phyloP scores from a whole-genome alignment of 2,329 filamentous ascomycete species.

The Botryotinia calthae region DNA sequence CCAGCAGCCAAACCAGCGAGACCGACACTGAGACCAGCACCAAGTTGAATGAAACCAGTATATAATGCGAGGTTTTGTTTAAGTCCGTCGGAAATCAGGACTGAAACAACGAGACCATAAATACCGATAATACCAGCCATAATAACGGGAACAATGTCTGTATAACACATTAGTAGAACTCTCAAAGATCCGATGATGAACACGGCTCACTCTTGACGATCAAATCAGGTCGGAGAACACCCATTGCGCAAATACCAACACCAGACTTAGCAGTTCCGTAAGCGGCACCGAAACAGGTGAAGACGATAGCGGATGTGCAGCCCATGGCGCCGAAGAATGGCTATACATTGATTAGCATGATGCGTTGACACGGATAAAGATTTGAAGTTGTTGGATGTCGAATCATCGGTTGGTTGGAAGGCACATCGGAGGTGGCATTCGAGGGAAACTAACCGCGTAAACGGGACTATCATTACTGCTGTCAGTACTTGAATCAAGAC shows the following conservation, averaged over 20 bases:
- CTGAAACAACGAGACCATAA: constrained; percentile 86
- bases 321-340: constrained; percentile 97
- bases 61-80: constrained; percentile 71
- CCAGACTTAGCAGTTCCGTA: constrained; percentile 99
- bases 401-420: background rate
- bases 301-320: constrained; percentile 91
- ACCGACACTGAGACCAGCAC: constrained; percentile 78
- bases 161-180: constrained; percentile 25
- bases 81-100: constrained; percentile 79
- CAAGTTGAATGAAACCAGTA: constrained; percentile 82
- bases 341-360: constrained; percentile 42
- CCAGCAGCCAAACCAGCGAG: constrained; percentile 79
- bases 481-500: constrained; percentile 45
- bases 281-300: constrained; percentile 93
- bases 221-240: constrained; percentile 94
- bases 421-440: constrained; percentile 10
- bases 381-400: constrained; percentile 4
- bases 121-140: constrained; percentile 99
- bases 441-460: constrained; percentile 83
- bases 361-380: constrained; percentile 27
- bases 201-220: constrained; percentile 91
- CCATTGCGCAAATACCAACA: constrained; percentile 97
- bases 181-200: constrained; percentile 13
- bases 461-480: constrained; percentile 67
- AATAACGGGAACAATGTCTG: constrained; percentile 99